Evolutionary conservation across 1,284 basidiomycete species (phyloP).

Genomic region (Tetrapyrgos nigripes): DNA sequence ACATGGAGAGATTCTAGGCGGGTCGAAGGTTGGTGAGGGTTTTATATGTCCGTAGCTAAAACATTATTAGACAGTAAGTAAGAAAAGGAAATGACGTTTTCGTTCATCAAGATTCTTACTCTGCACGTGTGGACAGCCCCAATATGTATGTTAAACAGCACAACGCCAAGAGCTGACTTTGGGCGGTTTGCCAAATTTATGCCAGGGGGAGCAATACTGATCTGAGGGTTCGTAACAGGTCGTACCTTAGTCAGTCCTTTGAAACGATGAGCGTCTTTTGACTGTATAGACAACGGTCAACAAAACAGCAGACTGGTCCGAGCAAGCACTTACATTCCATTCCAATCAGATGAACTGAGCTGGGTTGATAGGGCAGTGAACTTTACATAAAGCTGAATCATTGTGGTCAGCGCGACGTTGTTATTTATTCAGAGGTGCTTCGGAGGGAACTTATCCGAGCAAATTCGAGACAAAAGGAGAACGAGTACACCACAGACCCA

Average conservation of each 20-base stretch:
- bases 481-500: no score
- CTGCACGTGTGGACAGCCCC: slow-evolving; percentile 18
- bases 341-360: slow-evolving; percentile 5
- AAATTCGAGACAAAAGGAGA: neutral
- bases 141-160: slow-evolving; percentile 5
- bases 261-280: neutral
- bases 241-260: neutral
- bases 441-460: neutral
- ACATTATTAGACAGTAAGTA: slow-evolving; percentile 3
- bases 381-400: slow-evolving; percentile 1
- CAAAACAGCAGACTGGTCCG: neutral
- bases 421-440: neutral
- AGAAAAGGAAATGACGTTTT: slow-evolving; percentile 8
- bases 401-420: neutral
- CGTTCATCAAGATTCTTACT: slow-evolving; percentile 12
- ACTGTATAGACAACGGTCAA: neutral
- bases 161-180: slow-evolving; percentile 2
- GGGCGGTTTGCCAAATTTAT: neutral
- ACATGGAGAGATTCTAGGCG: slow-evolving; percentile 9
- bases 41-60: slow-evolving; percentile 11
- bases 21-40: neutral
- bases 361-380: slow-evolving; percentile 2
- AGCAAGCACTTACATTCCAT: neutral
- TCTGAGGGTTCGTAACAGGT: neutral
- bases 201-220: neutral